Evolutionary conservation across 768 basidiomycete genomes (phyloP).

Genomic region (Suillus discolor): DNA sequence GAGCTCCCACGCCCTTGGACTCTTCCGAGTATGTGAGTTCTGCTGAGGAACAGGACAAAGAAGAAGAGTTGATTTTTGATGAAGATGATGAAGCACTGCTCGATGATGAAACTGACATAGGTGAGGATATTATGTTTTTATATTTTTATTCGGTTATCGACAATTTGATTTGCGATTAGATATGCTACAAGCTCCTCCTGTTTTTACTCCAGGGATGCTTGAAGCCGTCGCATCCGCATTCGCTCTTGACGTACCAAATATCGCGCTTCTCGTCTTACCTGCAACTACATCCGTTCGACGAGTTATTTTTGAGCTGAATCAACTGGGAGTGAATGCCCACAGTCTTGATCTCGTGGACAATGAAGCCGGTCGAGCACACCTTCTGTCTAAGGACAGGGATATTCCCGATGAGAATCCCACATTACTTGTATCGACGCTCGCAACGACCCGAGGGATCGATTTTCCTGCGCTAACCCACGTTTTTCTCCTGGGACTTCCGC

Average conservation of each 20-base stretch:
- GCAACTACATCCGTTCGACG: conserved; percentile 61
- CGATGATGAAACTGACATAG: conserved; percentile 21
- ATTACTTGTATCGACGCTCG: conserved; percentile 68
- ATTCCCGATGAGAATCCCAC: conserved; percentile 51
- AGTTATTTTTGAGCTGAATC: conserved; percentile 63
- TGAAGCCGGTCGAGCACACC: conserved; percentile 44
- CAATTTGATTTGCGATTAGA: conserved; percentile 34
- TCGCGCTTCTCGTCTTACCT: conserved; percentile 70
- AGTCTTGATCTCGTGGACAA: conserved; percentile 54
- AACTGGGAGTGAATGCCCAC: conserved; percentile 68
- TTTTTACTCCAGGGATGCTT: conserved; percentile 55
- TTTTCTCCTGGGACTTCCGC: conserved; percentile 67
- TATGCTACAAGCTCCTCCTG: conserved; percentile 47
- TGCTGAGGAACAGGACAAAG: neutral
- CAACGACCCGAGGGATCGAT: conserved; percentile 75
- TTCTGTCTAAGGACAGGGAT: conserved; percentile 38
- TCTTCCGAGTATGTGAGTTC: conserved; percentile 1
- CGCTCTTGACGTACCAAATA: conserved; percentile 70
- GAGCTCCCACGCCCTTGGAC: neutral
- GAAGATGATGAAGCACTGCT: conserved; percentile 23
- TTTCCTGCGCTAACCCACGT: conserved; percentile 73
- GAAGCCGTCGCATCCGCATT: conserved; percentile 73
- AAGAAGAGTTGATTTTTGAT: conserved; percentile 25
- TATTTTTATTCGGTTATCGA: conserved; percentile 12
- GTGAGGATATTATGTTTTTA: conserved; percentile 16